These are phyloP conservation scores for Aspergillus pseudonomiae DNA, from an alignment of 2,329 filamentous ascomycete species.

Conservation along the genomic window DNA sequence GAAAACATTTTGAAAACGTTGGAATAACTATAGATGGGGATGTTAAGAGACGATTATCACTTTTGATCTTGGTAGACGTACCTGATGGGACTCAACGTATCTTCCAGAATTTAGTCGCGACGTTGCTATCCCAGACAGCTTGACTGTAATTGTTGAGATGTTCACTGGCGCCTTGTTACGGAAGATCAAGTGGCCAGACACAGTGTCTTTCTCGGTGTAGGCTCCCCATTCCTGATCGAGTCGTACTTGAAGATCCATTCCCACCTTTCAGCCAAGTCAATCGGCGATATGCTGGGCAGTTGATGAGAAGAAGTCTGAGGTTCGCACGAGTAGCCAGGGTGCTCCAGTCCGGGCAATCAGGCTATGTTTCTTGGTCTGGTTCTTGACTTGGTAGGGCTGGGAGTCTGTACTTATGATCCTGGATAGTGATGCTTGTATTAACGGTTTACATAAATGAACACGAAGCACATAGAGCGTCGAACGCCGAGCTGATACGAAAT, in stretches of 20 bases:
- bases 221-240: constrained; percentile 9
- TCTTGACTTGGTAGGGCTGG: not conserved
- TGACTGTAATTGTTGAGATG: constrained; percentile 19
- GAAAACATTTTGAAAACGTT: constrained; percentile 4
- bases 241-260: constrained; percentile 16
- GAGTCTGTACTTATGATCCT: not conserved
- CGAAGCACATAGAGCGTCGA: not conserved
- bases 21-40: not conserved
- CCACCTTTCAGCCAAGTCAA: not conserved
- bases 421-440: not conserved
- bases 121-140: constrained; percentile 16
- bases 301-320: not conserved
- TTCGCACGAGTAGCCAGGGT: not conserved
- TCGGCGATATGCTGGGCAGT: not conserved
- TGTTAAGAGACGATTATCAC: not conserved
- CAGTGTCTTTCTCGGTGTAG: constrained; percentile 16
- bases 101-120: constrained; percentile 16
- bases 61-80: not conserved
- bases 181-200: constrained; percentile 22
- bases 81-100: constrained; percentile 18
- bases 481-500: not conserved
- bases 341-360: not conserved
- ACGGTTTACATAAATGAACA: not conserved
- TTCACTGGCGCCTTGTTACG: constrained; percentile 12
- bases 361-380: not conserved